Evolutionary conservation across 768 basidiomycete species (phyloP), one percentile per base, ranked within the genome.

Genomic region (Daedaleopsis sinensis): DNA sequence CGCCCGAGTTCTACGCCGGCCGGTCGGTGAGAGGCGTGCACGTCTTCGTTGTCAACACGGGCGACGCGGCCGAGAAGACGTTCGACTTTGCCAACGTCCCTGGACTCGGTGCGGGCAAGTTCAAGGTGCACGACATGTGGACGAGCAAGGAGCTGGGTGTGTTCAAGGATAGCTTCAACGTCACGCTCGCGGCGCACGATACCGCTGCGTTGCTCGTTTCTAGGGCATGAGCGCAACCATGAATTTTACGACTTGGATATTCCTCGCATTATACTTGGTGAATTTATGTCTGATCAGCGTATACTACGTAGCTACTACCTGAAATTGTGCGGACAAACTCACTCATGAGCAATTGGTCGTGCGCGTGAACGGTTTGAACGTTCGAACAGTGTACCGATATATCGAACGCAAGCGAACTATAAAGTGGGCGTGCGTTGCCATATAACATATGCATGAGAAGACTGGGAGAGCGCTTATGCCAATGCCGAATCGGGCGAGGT

Each of bases 51-150:
- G 80, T 84, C 67, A 84, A 84, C 69, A 82, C 79, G 6, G 68
- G 71, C 23, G 68, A 66, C 16, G 73, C 76, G 0, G 73, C 79
- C 1, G 79, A 77, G 4, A 83, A 84, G 72, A 73, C 72, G 2
- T 79, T 84, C 62, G 70, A 72, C 2, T 79, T 84, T 44, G 76
- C 76, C 6, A 77, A 77, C 51, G 78, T 83, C 9, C 81, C 83
- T 18, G 80, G 81, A 0, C 65, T 84, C 7, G 56, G 52, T 1
- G 49, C 53, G 8, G 71, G 71, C 13, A 80, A 74, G 1, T 73
- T 63, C 60, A 74, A 71, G 56, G 65, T 85, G 19, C 82, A 82
- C 59, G 82, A 86, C 61, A 86, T 85, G 84, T 85, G 84, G 84
- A 70, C 76, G 5, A 77, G 76, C 2, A 65, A 63, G 9, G 78